Percentiles rank a stretch among this genome's conserved stretches.
Evolutionary conservation across 2,329 filamentous ascomycete species (phyloP).

Genomic region (Blastomyces parvus): DNA sequence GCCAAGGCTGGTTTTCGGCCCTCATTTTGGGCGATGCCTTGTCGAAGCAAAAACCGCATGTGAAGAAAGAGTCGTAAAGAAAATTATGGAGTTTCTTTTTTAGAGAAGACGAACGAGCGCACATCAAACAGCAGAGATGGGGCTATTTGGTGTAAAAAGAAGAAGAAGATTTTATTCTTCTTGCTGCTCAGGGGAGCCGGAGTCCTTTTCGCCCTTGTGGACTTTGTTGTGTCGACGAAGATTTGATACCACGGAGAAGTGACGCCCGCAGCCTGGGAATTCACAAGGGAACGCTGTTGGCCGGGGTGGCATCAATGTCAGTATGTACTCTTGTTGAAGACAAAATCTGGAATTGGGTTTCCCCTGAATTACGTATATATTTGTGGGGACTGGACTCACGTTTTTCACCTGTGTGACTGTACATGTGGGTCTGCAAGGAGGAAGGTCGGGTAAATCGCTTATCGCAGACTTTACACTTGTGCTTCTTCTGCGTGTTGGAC

Average conservation of each 20-base stretch:
- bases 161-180: conserved; percentile 27
- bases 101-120: neutral
- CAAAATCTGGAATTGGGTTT: neutral
- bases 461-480: conserved; percentile 98
- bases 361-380: neutral
- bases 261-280: conserved; percentile 85
- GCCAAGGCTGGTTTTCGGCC: neutral
- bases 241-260: conserved; percentile 97
- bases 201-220: conserved; percentile 58
- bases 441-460: conserved; percentile 94
- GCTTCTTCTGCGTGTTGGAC: conserved; percentile 95
- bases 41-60: conserved; percentile 1
- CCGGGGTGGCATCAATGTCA: conserved; percentile 5
- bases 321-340: neutral
- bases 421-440: conserved; percentile 95
- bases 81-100: conserved; percentile 1
- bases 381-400: conserved; percentile 52
- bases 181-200: conserved; percentile 33
- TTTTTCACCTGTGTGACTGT: conserved; percentile 96
- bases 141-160: conserved; percentile 1
- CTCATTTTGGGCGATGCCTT: neutral
- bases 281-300: conserved; percentile 79
- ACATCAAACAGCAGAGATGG: conserved; percentile 9
- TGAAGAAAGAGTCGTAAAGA: conserved; percentile 2
- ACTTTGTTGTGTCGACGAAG: conserved; percentile 90